Percentiles rank a stretch among this genome's conserved stretches.
Conservation (phyloP, 176 grass and related monocot genomes). For the Oryza nivara region DNA sequence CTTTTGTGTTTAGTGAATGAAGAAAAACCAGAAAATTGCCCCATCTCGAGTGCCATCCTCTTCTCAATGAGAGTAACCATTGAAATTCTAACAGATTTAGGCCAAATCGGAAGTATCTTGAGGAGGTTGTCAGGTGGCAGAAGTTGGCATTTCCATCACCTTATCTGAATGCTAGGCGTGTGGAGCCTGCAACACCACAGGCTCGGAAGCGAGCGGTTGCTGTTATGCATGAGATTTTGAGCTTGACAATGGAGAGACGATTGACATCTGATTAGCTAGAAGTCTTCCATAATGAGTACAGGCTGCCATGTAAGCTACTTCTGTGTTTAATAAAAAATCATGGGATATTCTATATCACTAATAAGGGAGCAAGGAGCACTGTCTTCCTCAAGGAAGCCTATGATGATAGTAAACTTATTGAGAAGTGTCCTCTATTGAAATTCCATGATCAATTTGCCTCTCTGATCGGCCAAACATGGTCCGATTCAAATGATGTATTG, state of each 20-base stretch:
- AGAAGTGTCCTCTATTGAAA: slow-evolving; percentile 70
- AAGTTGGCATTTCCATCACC: slow-evolving; percentile 91
- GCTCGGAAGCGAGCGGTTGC: slow-evolving; percentile 71
- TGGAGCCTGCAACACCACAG: slow-evolving; percentile 66
- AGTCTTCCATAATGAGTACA: slow-evolving; percentile 75
- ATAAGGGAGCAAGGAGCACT: slow-evolving; percentile 86
- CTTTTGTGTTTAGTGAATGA: no score
- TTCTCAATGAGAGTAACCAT: no score
- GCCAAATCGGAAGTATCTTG: slow-evolving; percentile 76
- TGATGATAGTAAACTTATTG: slow-evolving; percentile 59
- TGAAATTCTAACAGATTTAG: slow-evolving; percentile 27
- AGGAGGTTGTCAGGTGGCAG: slow-evolving; percentile 87
- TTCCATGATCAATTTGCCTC: slow-evolving; percentile 72
- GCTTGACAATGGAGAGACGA: slow-evolving; percentile 73
- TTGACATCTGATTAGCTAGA: slow-evolving; percentile 91
- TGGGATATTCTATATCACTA: slow-evolving; percentile 95
- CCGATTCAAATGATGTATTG: slow-evolving; percentile 42
- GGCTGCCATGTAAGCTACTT: slow-evolving; percentile 70
- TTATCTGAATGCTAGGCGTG: slow-evolving; percentile 68
- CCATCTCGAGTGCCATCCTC: no score
- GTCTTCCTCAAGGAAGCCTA: slow-evolving; percentile 94
- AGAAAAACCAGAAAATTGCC: no score
- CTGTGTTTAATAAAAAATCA: slow-evolving; percentile 92
- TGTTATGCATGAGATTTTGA: slow-evolving; percentile 86
- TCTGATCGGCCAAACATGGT: slow-evolving; percentile 63